Evolutionary conservation across 2,329 filamentous ascomycete genomes (phyloP), one percentile per base, ranked within the genome.

Genomic region (Clonostachys solani): DNA sequence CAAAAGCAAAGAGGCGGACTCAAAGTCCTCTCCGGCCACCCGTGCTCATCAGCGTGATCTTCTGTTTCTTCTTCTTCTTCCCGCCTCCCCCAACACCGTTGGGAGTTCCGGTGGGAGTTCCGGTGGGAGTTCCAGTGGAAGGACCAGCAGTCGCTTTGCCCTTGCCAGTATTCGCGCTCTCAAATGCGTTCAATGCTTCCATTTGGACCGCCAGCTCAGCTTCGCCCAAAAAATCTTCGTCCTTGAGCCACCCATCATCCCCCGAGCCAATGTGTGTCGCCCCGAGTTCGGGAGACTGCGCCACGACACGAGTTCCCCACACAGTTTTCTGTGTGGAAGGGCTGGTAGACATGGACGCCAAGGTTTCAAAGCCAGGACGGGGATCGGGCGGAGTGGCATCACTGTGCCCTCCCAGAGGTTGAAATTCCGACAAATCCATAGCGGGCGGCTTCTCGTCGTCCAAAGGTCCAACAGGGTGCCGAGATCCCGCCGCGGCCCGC

Each of bases 241-340:
- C 89, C 56, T 88, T 84, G 15, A 92, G 71, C 92, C 92, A 96
- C 1, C 92, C 92, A 61, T 96, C 92, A 51, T 91, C 82, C 10
- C 46, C 48, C 5, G 50, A 29, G 63, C 56, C 12, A n/a, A 38
- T 38, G n/a, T 45, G 49, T 1, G 66, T 51, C 4, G 74, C 62
- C 29, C 66, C 66, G 29, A 82, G 57, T 12, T 79, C 76, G 3
- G 84, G 81, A 5, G 81, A 84, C 1, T 69, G 69, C 15, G 82
- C 71, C 4, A 95, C 70, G 0, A 79, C 82, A 5, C 80, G 76
- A 1, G 92, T 97, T n/a, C 92, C 92, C 92, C 92, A 97, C 1
- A 97, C 89, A 0, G 92, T 97, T 51, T 83, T 84, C 38, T 80
- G 74, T 1, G 83, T 81, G 7, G 82, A 84, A 0, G 92, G 91